Evolutionary conservation across 345 rosid species (phyloP).

Genomic region (Eutrema heterophyllum): DNA sequence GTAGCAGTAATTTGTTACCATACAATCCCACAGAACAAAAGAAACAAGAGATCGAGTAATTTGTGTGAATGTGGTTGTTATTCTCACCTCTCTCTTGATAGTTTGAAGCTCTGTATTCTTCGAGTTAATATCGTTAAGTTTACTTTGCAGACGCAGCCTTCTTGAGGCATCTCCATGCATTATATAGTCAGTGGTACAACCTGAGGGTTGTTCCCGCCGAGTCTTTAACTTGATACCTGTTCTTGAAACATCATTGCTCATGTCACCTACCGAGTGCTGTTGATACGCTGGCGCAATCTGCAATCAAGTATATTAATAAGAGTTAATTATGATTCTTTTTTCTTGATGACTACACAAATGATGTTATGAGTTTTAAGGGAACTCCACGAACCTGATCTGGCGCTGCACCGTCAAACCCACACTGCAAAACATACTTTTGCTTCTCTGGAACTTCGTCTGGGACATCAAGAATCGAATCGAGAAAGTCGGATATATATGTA

Average conservation of each 20-base stretch:
- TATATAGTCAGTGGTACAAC: background rate
- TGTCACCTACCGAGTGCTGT: constrained; percentile 6
- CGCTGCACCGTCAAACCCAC: background rate
- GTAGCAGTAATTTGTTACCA: background rate
- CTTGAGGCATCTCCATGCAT: constrained; percentile 53
- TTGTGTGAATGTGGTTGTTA: background rate
- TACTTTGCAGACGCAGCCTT: constrained; percentile 50
- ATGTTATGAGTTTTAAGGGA: background rate
- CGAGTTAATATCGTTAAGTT: constrained; percentile 17
- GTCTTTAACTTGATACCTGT: constrained; percentile 45
- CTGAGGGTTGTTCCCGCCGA: constrained; percentile 33
- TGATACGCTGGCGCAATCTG: constrained; percentile 14
- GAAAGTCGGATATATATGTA: constrained; percentile 34
- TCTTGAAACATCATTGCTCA: constrained; percentile 19
- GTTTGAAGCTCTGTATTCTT: constrained; percentile 27
- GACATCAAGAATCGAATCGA: constrained; percentile 39
- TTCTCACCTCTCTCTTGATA: constrained; percentile 45
- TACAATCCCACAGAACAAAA: background rate
- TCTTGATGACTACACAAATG: background rate
- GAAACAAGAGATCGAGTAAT: background rate
- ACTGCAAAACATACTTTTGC: constrained; percentile 1
- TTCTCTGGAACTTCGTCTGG: constrained; percentile 30
- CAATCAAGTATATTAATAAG: background rate
- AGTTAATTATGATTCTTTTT: background rate
- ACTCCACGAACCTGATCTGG: constrained; percentile 22